Conservation (phyloP, 2,329 filamentous ascomycete genomes). For the Boeremia exigua region DNA sequence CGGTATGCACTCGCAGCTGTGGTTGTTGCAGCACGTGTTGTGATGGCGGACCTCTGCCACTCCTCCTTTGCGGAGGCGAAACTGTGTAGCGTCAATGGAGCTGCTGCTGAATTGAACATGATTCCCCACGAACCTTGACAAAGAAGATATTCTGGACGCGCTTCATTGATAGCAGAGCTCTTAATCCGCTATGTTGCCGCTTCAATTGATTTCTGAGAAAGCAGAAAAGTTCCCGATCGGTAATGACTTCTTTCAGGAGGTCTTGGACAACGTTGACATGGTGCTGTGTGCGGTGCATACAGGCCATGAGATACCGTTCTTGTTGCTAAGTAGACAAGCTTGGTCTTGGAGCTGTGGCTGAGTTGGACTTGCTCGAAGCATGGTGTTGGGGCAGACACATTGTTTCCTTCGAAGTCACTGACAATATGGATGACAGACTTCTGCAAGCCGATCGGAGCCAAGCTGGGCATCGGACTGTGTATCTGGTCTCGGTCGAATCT, state of each 20-base stretch:
- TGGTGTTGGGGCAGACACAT: not conserved
- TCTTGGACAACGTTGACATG: not conserved
- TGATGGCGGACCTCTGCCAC: not conserved
- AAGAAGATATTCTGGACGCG: not conserved
- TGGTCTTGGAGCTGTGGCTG: not conserved
- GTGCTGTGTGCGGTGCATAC: not conserved
- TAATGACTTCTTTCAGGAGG: not conserved
- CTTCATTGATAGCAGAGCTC: not conserved
- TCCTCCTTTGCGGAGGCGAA: conserved; percentile 23
- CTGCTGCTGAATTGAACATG: no score
- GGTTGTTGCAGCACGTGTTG: not conserved
- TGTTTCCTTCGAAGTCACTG: not conserved
- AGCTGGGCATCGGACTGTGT: not conserved
- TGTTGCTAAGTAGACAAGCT: not conserved
- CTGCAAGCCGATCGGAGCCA: not conserved
- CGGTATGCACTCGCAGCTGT: not conserved
- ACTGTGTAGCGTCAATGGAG: not conserved
- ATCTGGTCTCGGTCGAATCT: not conserved
- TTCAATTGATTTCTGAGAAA: not conserved
- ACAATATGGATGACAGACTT: not conserved
- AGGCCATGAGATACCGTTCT: not conserved
- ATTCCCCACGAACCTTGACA: not conserved
- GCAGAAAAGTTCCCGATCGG: not conserved
- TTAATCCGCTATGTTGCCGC: not conserved
- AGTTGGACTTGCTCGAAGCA: not conserved